Conservation (phyloP, 306 rosid species). For the Vachellia collinsii region DNA sequence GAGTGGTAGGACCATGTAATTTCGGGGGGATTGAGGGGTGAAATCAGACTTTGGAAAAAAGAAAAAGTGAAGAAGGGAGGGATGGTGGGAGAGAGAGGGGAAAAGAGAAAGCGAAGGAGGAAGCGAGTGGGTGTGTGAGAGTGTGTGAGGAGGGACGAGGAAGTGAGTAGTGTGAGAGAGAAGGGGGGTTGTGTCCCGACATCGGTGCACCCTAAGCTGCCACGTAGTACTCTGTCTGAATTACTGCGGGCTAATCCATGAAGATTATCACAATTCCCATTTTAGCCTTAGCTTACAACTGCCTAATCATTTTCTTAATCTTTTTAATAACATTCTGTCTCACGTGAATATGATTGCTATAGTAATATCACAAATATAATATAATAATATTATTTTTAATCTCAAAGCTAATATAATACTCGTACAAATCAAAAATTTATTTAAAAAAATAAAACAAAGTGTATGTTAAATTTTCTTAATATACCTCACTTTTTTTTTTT, state of each 20-base stretch:
- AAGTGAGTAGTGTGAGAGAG: neutral
- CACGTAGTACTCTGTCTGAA: constrained; percentile 67
- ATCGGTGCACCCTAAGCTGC: constrained; percentile 89
- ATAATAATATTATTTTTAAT: too few species aligned
- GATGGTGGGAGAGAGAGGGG: neutral
- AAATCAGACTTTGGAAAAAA: neutral
- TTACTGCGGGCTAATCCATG: constrained; percentile 52
- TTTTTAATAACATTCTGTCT: neutral
- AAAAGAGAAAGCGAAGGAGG: constrained; percentile 1
- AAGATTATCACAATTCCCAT: constrained; percentile 18
- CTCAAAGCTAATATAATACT: too few species aligned
- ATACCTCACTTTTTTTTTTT: too few species aligned
- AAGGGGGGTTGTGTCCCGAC: constrained; percentile 18
- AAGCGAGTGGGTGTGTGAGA: constrained; percentile 14
- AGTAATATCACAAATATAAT: neutral
- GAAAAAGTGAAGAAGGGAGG: neutral
- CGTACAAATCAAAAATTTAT: too few species aligned
- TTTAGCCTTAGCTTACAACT: neutral
- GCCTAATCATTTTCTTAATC: neutral
- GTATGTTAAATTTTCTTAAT: too few species aligned
- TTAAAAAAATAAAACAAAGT: too few species aligned
- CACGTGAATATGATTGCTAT: constrained; percentile 1
- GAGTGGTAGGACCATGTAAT: constrained; percentile 34
- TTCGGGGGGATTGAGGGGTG: constrained; percentile 26
- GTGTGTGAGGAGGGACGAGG: neutral